phyloP scores from a whole-genome alignment of 2,329 filamentous ascomycete genomes.

The Claviceps cyperi region DNA sequence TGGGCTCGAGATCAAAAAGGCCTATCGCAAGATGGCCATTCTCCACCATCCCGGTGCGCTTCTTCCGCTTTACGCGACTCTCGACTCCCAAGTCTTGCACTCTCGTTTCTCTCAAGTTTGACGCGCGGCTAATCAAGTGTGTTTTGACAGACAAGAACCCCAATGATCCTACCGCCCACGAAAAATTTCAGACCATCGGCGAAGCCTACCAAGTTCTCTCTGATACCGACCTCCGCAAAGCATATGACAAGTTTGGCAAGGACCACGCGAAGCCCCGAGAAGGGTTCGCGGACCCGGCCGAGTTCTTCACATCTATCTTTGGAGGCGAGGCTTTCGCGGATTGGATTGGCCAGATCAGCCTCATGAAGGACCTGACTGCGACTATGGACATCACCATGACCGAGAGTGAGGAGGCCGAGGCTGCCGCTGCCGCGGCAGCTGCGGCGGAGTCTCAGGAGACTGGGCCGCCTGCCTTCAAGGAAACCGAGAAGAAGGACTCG shows the following conservation, averaged over 20 bases:
- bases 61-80: background rate
- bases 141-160: slow-evolving; percentile 75
- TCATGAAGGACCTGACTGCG: slow-evolving; percentile 96
- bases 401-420: slow-evolving; percentile 48
- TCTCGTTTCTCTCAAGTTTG: background rate
- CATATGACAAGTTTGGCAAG: slow-evolving; percentile 96
- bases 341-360: slow-evolving; percentile 93
- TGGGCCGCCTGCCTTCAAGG: slow-evolving; percentile 43
- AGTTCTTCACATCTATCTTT: slow-evolving; percentile 98
- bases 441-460: slow-evolving; percentile 22
- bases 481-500: slow-evolving; percentile 41
- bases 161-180: slow-evolving; percentile 83
- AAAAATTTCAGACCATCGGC: slow-evolving; percentile 80
- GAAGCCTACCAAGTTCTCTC: slow-evolving; percentile 70
- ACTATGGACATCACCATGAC: slow-evolving; percentile 97
- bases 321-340: slow-evolving; percentile 91
- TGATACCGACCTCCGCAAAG: slow-evolving; percentile 70
- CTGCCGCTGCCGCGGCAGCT: slow-evolving; percentile 6
- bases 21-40: slow-evolving; percentile 88
- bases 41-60: slow-evolving; percentile 69
- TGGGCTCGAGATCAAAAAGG: slow-evolving; percentile 92
- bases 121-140: background rate
- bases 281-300: slow-evolving; percentile 88
- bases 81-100: background rate
- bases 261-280: slow-evolving; percentile 81